Conservation (phyloP, 805 yeast species). For the Cyberlindnera maclurae region DNA sequence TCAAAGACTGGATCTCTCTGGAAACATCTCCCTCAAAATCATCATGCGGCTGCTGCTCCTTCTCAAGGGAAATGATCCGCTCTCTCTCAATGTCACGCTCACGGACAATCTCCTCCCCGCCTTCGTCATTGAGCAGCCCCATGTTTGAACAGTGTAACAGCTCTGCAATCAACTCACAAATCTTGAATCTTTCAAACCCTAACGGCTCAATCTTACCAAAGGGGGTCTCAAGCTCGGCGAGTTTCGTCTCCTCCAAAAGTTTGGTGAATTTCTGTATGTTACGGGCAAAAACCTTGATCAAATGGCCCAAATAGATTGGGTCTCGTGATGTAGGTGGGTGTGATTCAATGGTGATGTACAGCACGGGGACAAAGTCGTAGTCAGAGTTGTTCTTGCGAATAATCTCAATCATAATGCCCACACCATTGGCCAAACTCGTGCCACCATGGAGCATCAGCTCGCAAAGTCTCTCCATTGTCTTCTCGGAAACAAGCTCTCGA, state of each 20-base stretch:
- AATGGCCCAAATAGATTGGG: conserved; percentile 84
- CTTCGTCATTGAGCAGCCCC: conserved; percentile 77
- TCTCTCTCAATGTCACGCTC: conserved; percentile 65
- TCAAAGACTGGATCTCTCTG: conserved; percentile 19
- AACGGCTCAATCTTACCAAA: conserved; percentile 64
- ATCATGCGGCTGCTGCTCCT: conserved; percentile 17
- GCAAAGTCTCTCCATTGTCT: conserved; percentile 59
- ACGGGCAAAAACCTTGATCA: conserved; percentile 71
- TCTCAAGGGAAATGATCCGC: conserved; percentile 36
- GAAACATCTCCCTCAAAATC: conserved; percentile 27
- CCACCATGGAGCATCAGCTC: conserved; percentile 76
- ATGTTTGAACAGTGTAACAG: conserved; percentile 95
- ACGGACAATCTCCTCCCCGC: conserved; percentile 58
- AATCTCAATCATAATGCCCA: conserved; percentile 88
- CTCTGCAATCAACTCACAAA: conserved; percentile 91
- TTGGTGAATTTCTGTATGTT: conserved; percentile 63
- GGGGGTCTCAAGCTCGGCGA: conserved; percentile 46
- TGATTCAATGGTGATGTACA: conserved; percentile 72
- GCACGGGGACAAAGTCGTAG: conserved; percentile 83
- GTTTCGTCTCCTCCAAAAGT: conserved; percentile 39
- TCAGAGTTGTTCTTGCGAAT: conserved; percentile 95
- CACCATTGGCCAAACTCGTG: conserved; percentile 87
- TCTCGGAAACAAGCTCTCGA: conserved; percentile 77
- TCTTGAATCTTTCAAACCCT: conserved; percentile 86
- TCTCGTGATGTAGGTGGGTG: conserved; percentile 93